Evolutionary conservation across 345 rosid species (phyloP), one percentile per base, ranked within the genome.

Genomic region (Eucalyptus pauciflora): DNA sequence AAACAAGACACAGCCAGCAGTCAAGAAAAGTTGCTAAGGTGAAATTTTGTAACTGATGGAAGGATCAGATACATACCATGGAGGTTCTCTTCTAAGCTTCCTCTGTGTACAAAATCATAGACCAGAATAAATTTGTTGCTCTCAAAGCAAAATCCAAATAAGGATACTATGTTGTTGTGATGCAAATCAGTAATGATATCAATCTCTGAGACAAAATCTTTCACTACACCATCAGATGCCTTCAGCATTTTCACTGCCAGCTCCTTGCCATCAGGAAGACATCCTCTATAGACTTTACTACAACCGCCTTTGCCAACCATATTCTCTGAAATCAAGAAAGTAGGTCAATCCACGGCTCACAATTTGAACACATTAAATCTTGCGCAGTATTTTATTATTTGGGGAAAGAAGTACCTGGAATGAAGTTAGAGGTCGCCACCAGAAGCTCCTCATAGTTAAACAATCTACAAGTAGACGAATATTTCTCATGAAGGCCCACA

Each of bases 71-170:
- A 88, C 41, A 45, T 91, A 97, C 99, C 97, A 89, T 98, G 96
- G 89, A 98, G 96, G 88, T 96, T 97, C 89, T 97, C 99, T 90
- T 98, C 99, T 51, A 98, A 96, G 92, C 99, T 97, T 93, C 99
- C 99, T 91, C 99, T 95, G n/a, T 96, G 93, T 89, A 97, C 86
- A 91, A 94, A 96, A 87, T 97, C 97, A 52, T 98, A 97, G 87
- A 96, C 95, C 93, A 98, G 90, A 89, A 95, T 93, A 87, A 98
- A 91, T 60, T 95, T 94, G 91, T 93, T 92, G 89, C 92, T 90
- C 92, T 96, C 99, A 52, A 91, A 95, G 92, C 99, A 97, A 90
- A 95, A 96, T 24, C 99, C 99, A 87, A 94, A 92, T 56, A 96
- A 94, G 81, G 99, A 97, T 31, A 96, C 93, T 81, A 97, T 93